Conservation (phyloP, 2,329 filamentous ascomycete genomes). For the Bertia moriformis region DNA sequence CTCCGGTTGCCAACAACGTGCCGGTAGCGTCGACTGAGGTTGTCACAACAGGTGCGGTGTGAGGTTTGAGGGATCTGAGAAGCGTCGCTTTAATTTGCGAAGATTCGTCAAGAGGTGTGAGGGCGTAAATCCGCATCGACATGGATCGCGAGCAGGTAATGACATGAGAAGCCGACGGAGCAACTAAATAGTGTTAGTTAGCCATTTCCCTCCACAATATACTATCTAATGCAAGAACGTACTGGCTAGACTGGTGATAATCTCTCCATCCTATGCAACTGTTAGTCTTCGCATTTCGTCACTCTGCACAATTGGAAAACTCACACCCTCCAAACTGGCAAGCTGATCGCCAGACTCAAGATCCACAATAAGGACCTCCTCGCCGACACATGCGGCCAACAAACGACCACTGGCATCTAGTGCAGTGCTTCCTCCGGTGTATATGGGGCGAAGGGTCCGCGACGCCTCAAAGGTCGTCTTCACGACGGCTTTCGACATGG, state of each 20-base stretch:
- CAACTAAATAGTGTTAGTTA: constrained; percentile 26
- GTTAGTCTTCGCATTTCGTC: constrained; percentile 4
- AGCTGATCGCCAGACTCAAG: constrained; percentile 49
- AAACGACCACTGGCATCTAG: constrained; percentile 49
- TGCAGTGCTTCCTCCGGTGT: constrained; percentile 57
- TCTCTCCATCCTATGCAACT: constrained; percentile 32
- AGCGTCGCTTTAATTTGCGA: constrained; percentile 31
- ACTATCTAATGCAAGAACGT: constrained; percentile 9
- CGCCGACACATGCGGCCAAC: constrained; percentile 53
- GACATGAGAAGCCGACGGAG: constrained; percentile 50
- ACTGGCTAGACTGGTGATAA: constrained; percentile 38
- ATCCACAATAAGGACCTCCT: constrained; percentile 56
- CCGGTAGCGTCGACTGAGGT: constrained; percentile 48
- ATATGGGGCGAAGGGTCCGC: constrained; percentile 55
- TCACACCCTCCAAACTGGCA: constrained; percentile 52
- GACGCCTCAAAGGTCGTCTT: constrained; percentile 56
- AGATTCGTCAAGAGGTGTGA: constrained; percentile 31
- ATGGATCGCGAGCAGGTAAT: constrained; percentile 57
- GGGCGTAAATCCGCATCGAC: constrained; percentile 54
- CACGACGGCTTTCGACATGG: constrained; percentile 16
- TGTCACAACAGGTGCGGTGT: constrained; percentile 54
- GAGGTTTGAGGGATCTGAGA: constrained; percentile 52
- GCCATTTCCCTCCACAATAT: neutral
- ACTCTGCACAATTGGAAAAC: constrained; percentile 2
- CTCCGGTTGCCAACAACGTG: constrained; percentile 55